A percentile compares a stretch with the other conserved stretches of the same genome.
Conservation (phyloP, 352 stramenopile genomes). For the Phytophthora idaei region DNA sequence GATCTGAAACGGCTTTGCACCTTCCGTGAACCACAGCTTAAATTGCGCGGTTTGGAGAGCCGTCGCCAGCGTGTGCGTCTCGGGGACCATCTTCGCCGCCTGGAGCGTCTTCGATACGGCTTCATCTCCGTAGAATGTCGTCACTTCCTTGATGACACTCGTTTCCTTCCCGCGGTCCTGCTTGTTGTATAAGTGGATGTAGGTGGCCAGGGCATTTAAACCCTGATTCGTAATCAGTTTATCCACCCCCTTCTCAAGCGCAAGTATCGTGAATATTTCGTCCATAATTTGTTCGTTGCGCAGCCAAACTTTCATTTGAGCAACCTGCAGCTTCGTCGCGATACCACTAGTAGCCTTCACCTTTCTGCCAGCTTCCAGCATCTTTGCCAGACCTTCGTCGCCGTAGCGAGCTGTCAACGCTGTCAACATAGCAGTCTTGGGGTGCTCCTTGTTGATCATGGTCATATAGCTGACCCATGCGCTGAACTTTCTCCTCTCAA, state of each 20-base stretch:
- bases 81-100: not conserved
- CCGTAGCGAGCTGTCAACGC: not conserved
- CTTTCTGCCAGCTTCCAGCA: not conserved
- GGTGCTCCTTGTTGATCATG: not conserved
- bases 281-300: not conserved
- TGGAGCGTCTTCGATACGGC: not conserved
- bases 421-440: not conserved
- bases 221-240: not conserved
- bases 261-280: not conserved
- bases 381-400: not conserved
- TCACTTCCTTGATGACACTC: not conserved
- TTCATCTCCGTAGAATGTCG: not conserved
- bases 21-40: not conserved
- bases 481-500: not conserved
- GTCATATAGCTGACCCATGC: not conserved
- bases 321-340: not conserved
- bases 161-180: not conserved
- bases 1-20: not conserved
- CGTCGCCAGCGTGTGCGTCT: not conserved
- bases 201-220: not conserved
- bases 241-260: not conserved
- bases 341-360: not conserved
- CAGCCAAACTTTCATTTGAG: not conserved
- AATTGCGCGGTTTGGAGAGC: not conserved
- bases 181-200: not conserved